Base-by-base conservation (phyloP, 2,329 filamentous ascomycete species). In the Sclerotinia subarctica region DNA sequence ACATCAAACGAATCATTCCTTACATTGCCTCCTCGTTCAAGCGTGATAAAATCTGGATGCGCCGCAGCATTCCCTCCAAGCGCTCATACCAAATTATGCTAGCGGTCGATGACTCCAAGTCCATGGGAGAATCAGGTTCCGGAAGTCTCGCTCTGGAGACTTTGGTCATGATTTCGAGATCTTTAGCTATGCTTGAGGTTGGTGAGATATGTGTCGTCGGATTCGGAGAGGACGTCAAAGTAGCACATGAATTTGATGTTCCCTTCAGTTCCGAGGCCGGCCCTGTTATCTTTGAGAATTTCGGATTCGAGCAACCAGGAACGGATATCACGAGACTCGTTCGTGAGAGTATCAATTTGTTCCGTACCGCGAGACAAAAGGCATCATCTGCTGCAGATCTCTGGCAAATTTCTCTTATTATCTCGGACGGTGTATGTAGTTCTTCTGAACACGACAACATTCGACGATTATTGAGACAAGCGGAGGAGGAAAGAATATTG, bases 11-110 rank as follows among this genome's bases (percentile, higher is more conserved):
- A 74, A 99, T 99, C 80, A 99, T 99, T 75, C 95, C 96, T 0
- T 99, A 99, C 81, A 98, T 99, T 74, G 95, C 96, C 1, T 98
- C 94, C 0, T 90, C 91, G 77, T 99, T 97, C 85, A 98, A 97
- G 84, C 92, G 95, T 70, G 95, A 99, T 86, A 99, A 99, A 84
- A 99, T 99, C 80, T 99, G 95, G 95, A 96, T 99, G 90, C 91
- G 96, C 19, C 89, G 96, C 67, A 90, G 88, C 46, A 88, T 97
- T 62, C 96, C 96, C 1, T 94, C 90, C 49, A 98, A 98, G 81
- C 90, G 96, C 52, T 90, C 90, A 68, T 99, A 99, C 80, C 96
- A 99, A 80, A 96, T 99, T 79, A 88, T 99, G 82, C 90, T 99
- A 62, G 96, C 95, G 51, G 93, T 99, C 49, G 95, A 99, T 79